Evolutionary conservation across 192 early-diverging fungal species (phyloP), one percentile per base, ranked within the genome.

Genomic region (Rhizophagus clarus): DNA sequence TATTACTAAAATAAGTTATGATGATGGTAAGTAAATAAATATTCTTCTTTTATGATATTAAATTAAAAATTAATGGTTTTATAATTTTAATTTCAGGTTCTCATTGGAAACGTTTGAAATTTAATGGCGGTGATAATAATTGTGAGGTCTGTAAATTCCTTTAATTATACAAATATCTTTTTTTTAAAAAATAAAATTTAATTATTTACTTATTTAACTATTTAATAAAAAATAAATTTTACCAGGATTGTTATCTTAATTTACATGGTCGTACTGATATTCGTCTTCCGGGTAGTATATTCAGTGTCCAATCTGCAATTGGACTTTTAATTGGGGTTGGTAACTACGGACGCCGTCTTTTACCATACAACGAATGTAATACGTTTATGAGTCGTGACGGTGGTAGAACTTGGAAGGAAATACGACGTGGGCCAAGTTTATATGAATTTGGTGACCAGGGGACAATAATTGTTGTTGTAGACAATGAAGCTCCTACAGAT

Each of bases 381-480:
- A 96, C 94, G 0, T 99, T 89, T 81, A 26, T 97, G 45, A 94
- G 93, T 64, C 88, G 92, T 45, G 96, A 99, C 75, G 98, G 90
- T 20, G 98, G 98, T 22, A 88, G 88, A 22, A 91, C 86, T 6
- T 99, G 98, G 68, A 70, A 40, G 12, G 68, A 95, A 79, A 87
- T 97, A 42, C 88, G 87, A 24, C 88, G 88, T 17, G 89, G 89
- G 12, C 90, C 89, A 22, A 85, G 89, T 74, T 84, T 93, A 73
- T 93, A 93, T 80, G 97, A 95, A 79, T 94, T 97, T 87, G 95
- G 94, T 34, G 97, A 98, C 79, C 94, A 96, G 71, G 98, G 98
- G n/a, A 91, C 89, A 0, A 83, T 99, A 20, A 77, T 98, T 12
- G 85, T 96, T 61, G 45, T 97, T 2, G 88, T 94, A 0, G 91